Percentiles rank a stretch among this genome's conserved stretches.
Evolutionary conservation across 148 eudicot species (phyloP).

Genomic region (Fallopia convolvulus): DNA sequence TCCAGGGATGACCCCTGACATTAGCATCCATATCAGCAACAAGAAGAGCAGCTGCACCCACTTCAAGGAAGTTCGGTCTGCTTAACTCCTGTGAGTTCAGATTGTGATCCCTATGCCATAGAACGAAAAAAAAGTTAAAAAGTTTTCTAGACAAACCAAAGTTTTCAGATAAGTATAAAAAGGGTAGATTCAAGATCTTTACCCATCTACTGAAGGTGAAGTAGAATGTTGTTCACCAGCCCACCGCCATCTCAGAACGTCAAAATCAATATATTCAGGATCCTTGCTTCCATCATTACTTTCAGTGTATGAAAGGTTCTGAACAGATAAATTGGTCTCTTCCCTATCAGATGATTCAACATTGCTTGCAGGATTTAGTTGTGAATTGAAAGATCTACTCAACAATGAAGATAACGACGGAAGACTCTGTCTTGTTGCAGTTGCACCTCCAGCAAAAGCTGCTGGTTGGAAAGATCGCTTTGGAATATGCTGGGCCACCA

Average conservation of each 20-base stretch:
- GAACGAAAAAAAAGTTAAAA: slow-evolving; percentile 16
- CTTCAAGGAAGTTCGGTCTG: slow-evolving; percentile 75
- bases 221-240: slow-evolving; percentile 57
- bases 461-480: slow-evolving; percentile 84
- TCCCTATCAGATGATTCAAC: slow-evolving; percentile 63
- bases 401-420: slow-evolving; percentile 81
- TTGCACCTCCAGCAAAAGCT: slow-evolving; percentile 73
- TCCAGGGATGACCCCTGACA: slow-evolving; percentile 74
- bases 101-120: slow-evolving; percentile 48
- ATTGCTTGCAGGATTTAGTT: slow-evolving; percentile 57
- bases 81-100: slow-evolving; percentile 48
- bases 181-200: slow-evolving; percentile 15
- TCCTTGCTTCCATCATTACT: slow-evolving; percentile 51
- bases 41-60: slow-evolving; percentile 95
- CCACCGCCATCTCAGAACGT: slow-evolving; percentile 96
- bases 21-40: slow-evolving; percentile 80
- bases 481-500: slow-evolving; percentile 83
- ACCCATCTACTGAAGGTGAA: slow-evolving; percentile 60
- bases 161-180: neutral
- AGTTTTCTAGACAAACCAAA: neutral
- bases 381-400: slow-evolving; percentile 90
- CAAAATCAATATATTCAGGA: slow-evolving; percentile 62
- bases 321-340: slow-evolving; percentile 54
- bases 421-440: slow-evolving; percentile 82
- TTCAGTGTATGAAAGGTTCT: slow-evolving; percentile 55